These are phyloP conservation scores for Ogataea degrootiae DNA, from an alignment of 805 yeast species.

Conservation along the genomic window DNA sequence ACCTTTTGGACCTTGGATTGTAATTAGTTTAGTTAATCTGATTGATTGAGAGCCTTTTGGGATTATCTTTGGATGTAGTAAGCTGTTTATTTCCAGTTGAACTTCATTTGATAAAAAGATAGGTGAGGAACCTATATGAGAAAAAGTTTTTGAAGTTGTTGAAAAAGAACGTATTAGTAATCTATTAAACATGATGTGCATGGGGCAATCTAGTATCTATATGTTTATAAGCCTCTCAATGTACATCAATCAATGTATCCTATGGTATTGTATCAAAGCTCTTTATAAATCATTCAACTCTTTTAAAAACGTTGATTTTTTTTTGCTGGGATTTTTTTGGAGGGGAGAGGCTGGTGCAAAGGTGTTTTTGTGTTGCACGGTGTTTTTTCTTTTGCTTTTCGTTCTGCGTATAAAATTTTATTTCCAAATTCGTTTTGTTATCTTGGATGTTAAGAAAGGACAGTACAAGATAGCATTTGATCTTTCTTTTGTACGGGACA, in stretches of 20 bases:
- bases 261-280: no score
- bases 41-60: conserved; percentile 62
- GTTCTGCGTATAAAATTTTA: no score
- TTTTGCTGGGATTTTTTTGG: no score
- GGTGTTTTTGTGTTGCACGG: no score
- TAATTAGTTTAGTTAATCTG: conserved; percentile 52
- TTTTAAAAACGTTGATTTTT: no score
- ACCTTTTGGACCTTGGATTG: conserved; percentile 78
- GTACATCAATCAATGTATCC: no score
- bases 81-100: conserved; percentile 38
- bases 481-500: not conserved
- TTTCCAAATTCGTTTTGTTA: no score
- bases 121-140: conserved; percentile 81
- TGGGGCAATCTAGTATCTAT: not conserved
- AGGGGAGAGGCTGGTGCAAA: no score
- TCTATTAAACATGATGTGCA: no score
- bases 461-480: not conserved
- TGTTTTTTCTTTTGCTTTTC: no score
- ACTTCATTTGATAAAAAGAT: conserved; percentile 65
- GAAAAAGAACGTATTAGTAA: conserved; percentile 30
- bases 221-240: not conserved
- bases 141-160: conserved; percentile 28
- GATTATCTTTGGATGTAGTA: conserved; percentile 54
- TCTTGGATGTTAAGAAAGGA: no score
- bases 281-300: no score